Evolutionary conservation across 1,139 yeast species (phyloP).

Genomic region (Candida gigantensis): DNA sequence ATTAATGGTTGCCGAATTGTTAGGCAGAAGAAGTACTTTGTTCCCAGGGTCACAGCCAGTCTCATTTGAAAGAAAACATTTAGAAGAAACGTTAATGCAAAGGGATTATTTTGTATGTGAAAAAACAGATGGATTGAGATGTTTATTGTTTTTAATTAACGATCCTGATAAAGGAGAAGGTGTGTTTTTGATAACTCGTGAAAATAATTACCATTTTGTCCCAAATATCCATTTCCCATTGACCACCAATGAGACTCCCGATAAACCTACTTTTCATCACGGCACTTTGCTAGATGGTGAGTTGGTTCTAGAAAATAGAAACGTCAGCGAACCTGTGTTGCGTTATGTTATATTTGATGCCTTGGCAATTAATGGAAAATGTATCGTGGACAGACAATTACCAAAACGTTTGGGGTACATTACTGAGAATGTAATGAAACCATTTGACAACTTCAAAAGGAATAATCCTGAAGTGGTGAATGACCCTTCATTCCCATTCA

Average conservation of each 20-base stretch:
- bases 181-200: slow-evolving; percentile 76
- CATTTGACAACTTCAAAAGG: slow-evolving; percentile 70
- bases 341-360: slow-evolving; percentile 91
- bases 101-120: slow-evolving; percentile 85
- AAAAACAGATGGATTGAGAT: slow-evolving; percentile 90
- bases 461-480: slow-evolving; percentile 71
- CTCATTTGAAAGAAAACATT: slow-evolving; percentile 77
- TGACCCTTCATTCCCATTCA: slow-evolving; percentile 75
- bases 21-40: slow-evolving; percentile 51
- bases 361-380: slow-evolving; percentile 75
- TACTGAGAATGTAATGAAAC: slow-evolving; percentile 78
- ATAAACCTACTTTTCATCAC: slow-evolving; percentile 63
- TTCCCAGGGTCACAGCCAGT: slow-evolving; percentile 97
- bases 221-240: slow-evolving; percentile 85
- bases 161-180: slow-evolving; percentile 78
- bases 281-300: slow-evolving; percentile 95
- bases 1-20: slow-evolving; percentile 66
- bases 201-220: slow-evolving; percentile 78
- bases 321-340: slow-evolving; percentile 49
- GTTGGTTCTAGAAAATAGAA: slow-evolving; percentile 60
- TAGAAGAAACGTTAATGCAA: slow-evolving; percentile 59
- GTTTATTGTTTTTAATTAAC: slow-evolving; percentile 65
- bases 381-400: slow-evolving; percentile 66
- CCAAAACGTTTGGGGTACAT: slow-evolving; percentile 86
- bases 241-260: slow-evolving; percentile 47